A percentile compares a stretch with the other conserved stretches of the same genome.
Evolutionary conservation across 2,329 filamentous ascomycete genomes (phyloP).

Genomic region (Fusarium hainanense): DNA sequence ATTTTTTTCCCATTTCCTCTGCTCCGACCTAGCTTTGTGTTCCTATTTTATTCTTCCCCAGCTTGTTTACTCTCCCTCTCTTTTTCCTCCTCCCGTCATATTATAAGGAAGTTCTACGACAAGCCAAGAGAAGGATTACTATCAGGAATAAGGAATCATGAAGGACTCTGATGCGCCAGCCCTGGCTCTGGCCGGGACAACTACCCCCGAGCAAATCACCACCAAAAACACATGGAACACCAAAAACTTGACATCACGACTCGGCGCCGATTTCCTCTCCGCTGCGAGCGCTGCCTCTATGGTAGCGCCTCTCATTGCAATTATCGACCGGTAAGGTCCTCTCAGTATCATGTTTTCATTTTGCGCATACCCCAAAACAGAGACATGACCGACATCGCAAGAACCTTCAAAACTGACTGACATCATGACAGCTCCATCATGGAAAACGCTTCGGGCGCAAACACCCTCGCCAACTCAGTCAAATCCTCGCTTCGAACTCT

Average conservation of each 20-base stretch:
- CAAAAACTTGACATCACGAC: slow-evolving; percentile 72
- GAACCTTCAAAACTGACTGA: slow-evolving; percentile 19
- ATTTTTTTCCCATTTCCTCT: neutral
- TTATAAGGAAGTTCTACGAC: neutral
- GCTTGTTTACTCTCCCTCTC: neutral
- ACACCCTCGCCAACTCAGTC: slow-evolving; percentile 69
- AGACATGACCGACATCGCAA: slow-evolving; percentile 13
- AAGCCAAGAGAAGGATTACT: neutral
- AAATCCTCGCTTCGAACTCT: slow-evolving; percentile 67
- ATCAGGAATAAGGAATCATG: neutral
- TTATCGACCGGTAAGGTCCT: slow-evolving; percentile 79
- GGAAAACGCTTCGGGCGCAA: slow-evolving; percentile 80
- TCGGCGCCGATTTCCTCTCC: slow-evolving; percentile 75
- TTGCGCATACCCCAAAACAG: neutral
- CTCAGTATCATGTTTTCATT: neutral
- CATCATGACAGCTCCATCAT: slow-evolving; percentile 72
- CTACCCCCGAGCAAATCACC: slow-evolving; percentile 31
- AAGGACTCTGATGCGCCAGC: slow-evolving; percentile 31
- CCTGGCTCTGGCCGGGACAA: slow-evolving; percentile 38
- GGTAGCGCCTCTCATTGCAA: slow-evolving; percentile 85
- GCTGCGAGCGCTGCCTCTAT: slow-evolving; percentile 78
- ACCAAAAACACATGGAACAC: slow-evolving; percentile 73
- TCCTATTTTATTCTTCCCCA: neutral
- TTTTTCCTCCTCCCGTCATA: slow-evolving; percentile 4
- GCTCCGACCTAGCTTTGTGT: neutral